A percentile compares a stretch with the other conserved stretches of the same genome.
These are phyloP conservation scores for Berkeleyomyces basicola DNA, from an alignment of 2,329 filamentous ascomycete genomes.

Conservation along the genomic window DNA sequence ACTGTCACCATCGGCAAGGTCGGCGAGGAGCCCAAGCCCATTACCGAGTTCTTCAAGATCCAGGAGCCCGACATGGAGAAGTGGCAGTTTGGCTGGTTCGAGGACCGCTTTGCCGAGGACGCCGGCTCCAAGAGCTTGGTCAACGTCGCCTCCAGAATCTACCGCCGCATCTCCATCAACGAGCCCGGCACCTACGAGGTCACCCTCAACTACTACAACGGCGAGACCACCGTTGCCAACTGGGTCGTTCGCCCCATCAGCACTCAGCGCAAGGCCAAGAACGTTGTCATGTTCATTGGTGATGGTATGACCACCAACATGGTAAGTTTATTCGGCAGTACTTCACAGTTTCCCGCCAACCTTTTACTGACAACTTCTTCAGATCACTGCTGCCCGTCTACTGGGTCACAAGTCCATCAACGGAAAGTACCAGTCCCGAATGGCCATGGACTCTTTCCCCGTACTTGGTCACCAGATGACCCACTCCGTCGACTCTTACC, in stretches of 20 bases:
- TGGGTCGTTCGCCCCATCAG: slow-evolving; percentile 62
- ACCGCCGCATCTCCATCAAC: slow-evolving; percentile 57
- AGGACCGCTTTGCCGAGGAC: slow-evolving; percentile 66
- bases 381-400: slow-evolving; percentile 60
- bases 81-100: slow-evolving; percentile 75
- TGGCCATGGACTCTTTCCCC: slow-evolving; percentile 71
- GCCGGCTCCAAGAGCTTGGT: slow-evolving; percentile 52
- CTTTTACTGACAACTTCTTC: background rate
- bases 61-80: slow-evolving; percentile 57
- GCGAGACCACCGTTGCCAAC: slow-evolving; percentile 52
- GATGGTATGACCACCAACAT: slow-evolving; percentile 58
- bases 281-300: slow-evolving; percentile 73
- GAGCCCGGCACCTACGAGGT: slow-evolving; percentile 68
- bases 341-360: background rate
- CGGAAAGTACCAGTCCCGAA: slow-evolving; percentile 59
- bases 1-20: slow-evolving; percentile 57
- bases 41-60: slow-evolving; percentile 51
- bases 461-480: slow-evolving; percentile 82
- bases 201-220: slow-evolving; percentile 58
- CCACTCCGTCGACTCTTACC: slow-evolving; percentile 69
- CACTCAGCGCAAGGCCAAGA: slow-evolving; percentile 60
- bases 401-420: slow-evolving; percentile 72
- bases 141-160: slow-evolving; percentile 65
- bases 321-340: slow-evolving; percentile 21
- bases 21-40: slow-evolving; percentile 33